Evolutionary conservation across 163 green algal genomes (phyloP), one percentile per base, ranked within the genome.

Genomic region (Chlorella variabilis): DNA sequence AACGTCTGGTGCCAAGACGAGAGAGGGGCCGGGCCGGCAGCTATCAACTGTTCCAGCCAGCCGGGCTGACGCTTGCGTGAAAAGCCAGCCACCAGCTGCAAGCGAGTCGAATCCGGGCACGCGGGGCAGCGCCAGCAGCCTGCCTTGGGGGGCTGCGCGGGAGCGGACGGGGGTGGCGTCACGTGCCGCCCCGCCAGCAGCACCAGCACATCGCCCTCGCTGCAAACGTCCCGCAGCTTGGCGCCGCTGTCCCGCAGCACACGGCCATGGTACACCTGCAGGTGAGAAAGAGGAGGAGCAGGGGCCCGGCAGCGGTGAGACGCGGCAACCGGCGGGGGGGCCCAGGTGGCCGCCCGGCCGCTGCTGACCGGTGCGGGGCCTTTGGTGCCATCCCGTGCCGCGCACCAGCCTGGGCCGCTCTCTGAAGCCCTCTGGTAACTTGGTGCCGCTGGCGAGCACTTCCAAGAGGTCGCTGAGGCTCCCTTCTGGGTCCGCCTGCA

Each of bases 261-360:
- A 9, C n/a, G 62, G 48, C 76, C 76, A 6, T 18, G 62, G 34
- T 68, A 45, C 25, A 82, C 76, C 76, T 82, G 76, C 2, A n/a
- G n/a, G n/a, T n/a, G n/a, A 4, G 7, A 45, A 54, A 1, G 3
- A 34, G 23, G 31, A 54, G 31, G 27, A 48, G 2, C 20, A 29
- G 31, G 25, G 1, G 38, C 23, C 20, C 48, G 51, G 23, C 33
- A 51, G 51, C 23, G 23, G 51, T 17, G 4, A 36, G 29, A 71
- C 25, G 33, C 4, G 41, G n/a, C n/a, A n/a, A n/a, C n/a, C n/a
- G n/a, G n/a, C n/a, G n/a, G n/a, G n/a, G n/a, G n/a, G n/a, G n/a
- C n/a, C n/a, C n/a, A n/a, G n/a, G n/a, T n/a, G n/a, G n/a, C n/a
- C n/a, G n/a, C n/a, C 34, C 41, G 61, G 18, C 61, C 11, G 13